Evolutionary conservation across 495 filamentous ascomycete species (phyloP), one percentile per base, ranked within the genome.

Genomic region (Jackrogersella minutella): DNA sequence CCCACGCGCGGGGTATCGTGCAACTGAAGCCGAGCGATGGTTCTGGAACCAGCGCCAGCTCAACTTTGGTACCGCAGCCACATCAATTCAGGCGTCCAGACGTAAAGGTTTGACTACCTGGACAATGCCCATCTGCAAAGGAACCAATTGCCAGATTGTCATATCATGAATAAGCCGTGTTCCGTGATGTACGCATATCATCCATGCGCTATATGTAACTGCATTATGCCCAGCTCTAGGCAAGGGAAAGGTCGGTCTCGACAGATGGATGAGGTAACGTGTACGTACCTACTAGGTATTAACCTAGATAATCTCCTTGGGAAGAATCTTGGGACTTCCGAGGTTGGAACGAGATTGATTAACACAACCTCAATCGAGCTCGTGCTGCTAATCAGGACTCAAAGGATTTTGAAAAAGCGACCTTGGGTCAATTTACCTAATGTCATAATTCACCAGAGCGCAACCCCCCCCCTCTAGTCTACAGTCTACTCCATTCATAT

Each of bases 111-210:
- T 44, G 6, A 13, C n/a, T n/a, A 26, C 5, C 17, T 17, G 44
- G n/a, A 46, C 3, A 24, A n/a, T n/a, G 1, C n/a, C 10, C 5
- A 49, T 31, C 44, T 49, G 44, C 24, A 49, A 49, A 6, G 44
- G 17, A 1, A n/a, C n/a, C 8, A 17, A 49, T 49, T 49, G 43
- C 36, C 41, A 47, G 43, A 58, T 37, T 24, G 9, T 5, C 34
- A 28, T 28, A 49, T 39, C 40, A 39, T 58, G 56, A 30, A 58
- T 37, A 31, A 59, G 44, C 34, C 31, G 33, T 19, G 33, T 10
- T 59, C 56, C 34, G 44, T 21, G 6, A 21, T 7, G n/a, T n/a
- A n/a, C 13, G 26, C 13, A 13, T 60, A 16, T 36, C 31, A 51
- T 34, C 14, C 36, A 51, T 46, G 28, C n/a, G 13, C 26, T 9